Percentiles rank a stretch among this genome's conserved stretches.
phyloP scores from a whole-genome alignment of 2,329 filamentous ascomycete genomes.

The Fusarium graminum region DNA sequence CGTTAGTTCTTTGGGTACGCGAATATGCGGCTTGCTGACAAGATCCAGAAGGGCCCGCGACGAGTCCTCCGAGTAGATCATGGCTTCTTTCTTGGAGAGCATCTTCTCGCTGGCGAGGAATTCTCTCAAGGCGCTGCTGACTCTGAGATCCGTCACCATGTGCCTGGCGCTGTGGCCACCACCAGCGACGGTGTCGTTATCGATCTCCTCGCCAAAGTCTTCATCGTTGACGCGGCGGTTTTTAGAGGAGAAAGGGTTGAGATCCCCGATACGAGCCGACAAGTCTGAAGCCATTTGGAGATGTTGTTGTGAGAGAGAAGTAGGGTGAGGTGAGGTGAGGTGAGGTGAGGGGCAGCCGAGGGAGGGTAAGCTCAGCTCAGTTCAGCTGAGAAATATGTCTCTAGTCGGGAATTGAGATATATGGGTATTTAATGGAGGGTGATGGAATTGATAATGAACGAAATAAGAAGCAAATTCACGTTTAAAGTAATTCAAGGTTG shows the following conservation, averaged over 20 bases:
- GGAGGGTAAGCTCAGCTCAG: constrained; percentile 22
- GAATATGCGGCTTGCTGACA: constrained; percentile 68
- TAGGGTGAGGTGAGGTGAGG: constrained; percentile 22
- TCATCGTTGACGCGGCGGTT: constrained; percentile 51
- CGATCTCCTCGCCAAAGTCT: constrained; percentile 53
- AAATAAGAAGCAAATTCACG: constrained; percentile 8
- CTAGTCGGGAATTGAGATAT: not conserved
- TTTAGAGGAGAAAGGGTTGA: constrained; percentile 52
- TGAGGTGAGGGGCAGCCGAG: constrained; percentile 38
- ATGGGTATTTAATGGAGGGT: not conserved
- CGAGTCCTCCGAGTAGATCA: constrained; percentile 57
- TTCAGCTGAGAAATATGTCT: not conserved
- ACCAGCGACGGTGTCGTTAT: constrained; percentile 64
- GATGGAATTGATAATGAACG: not conserved
- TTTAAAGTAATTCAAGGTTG: constrained; percentile 3
- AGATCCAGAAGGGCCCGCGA: constrained; percentile 63
- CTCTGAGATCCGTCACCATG: constrained; percentile 66
- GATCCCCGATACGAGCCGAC: constrained; percentile 46
- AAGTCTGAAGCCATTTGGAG: constrained; percentile 47
- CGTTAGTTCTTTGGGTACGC: constrained; percentile 66
- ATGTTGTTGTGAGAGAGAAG: constrained; percentile 17
- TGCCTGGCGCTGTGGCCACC: constrained; percentile 68
- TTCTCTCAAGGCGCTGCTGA: constrained; percentile 69
- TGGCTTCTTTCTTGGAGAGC: constrained; percentile 62
- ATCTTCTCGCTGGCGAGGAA: constrained; percentile 68